phyloP scores from a whole-genome alignment of 805 yeast genomes.

The Brettanomyces custersianus region DNA sequence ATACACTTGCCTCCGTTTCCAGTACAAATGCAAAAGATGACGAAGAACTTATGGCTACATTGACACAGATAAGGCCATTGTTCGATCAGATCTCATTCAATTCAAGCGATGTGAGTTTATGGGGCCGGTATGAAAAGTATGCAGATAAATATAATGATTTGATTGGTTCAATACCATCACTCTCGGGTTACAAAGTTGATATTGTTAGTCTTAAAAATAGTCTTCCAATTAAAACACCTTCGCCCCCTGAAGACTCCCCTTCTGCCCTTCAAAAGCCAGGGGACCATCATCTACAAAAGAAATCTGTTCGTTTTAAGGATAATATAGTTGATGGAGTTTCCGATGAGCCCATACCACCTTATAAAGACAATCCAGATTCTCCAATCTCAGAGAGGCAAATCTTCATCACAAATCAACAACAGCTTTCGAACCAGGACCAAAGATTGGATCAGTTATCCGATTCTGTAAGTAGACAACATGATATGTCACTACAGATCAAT shows the following conservation, averaged over 20 bases:
- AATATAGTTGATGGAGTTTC: constrained; percentile 5
- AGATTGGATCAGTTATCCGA: constrained; percentile 31
- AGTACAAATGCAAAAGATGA: not conserved
- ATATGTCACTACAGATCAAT: constrained; percentile 37
- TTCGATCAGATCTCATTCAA: not conserved
- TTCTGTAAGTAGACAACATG: constrained; percentile 36
- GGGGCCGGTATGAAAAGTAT: not conserved
- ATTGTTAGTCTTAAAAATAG: not conserved
- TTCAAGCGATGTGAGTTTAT: not conserved
- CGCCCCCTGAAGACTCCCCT: not conserved
- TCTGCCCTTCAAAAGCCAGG: not conserved
- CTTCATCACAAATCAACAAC: constrained; percentile 35
- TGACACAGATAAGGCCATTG: not conserved
- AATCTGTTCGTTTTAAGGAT: constrained; percentile 18
- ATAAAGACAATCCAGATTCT: constrained; percentile 3
- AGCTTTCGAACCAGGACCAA: constrained; percentile 36
- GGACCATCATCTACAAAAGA: constrained; percentile 3
- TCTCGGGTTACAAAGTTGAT: not conserved
- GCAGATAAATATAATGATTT: not conserved
- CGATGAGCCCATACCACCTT: constrained; percentile 1
- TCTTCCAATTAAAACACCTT: not conserved
- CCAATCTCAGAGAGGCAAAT: constrained; percentile 22
- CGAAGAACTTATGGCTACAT: not conserved
- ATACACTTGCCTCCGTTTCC: not conserved
- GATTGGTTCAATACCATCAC: not conserved